These are phyloP conservation scores for Exobasidium cylindrosporum DNA, from an alignment of 1,284 basidiomycete species.

Conservation along the genomic window DNA sequence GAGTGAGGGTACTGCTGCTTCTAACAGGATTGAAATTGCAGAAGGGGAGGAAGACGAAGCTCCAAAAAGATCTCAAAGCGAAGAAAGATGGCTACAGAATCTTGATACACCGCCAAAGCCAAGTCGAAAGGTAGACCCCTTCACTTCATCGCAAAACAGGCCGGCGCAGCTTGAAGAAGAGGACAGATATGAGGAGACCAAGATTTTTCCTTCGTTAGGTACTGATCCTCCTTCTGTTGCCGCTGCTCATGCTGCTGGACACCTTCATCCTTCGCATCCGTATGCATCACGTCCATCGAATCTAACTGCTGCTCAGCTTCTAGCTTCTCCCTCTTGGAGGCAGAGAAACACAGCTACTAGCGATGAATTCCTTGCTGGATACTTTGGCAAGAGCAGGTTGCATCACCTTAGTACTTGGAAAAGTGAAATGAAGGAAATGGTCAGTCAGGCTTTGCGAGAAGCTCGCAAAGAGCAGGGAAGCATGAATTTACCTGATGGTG, in stretches of 20 bases:
- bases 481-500: conserved; percentile 44
- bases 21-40: not conserved
- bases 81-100: conserved; percentile 7
- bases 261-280: conserved; percentile 13
- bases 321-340: conserved; percentile 64
- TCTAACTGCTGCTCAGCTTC: conserved; percentile 34
- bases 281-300: conserved; percentile 39
- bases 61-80: not conserved
- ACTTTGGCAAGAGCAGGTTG: conserved; percentile 84
- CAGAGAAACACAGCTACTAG: conserved; percentile 80
- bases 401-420: conserved; percentile 93
- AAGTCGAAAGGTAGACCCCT: not conserved
- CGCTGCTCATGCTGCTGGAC: conserved; percentile 21
- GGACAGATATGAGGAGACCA: not conserved
- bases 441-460: conserved; percentile 61
- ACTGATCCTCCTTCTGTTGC: conserved; percentile 28
- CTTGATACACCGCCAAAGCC: conserved; percentile 18
- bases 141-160: not conserved
- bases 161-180: not conserved
- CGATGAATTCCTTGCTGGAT: conserved; percentile 78
- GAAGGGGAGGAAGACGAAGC: conserved; percentile 6
- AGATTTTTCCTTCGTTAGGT: conserved; percentile 23
- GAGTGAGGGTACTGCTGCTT: not conserved
- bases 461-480: conserved; percentile 70
- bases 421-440: conserved; percentile 76